Conservation (phyloP, 2,329 filamentous ascomycete genomes). For the Hansfordia pulvinata region DNA sequence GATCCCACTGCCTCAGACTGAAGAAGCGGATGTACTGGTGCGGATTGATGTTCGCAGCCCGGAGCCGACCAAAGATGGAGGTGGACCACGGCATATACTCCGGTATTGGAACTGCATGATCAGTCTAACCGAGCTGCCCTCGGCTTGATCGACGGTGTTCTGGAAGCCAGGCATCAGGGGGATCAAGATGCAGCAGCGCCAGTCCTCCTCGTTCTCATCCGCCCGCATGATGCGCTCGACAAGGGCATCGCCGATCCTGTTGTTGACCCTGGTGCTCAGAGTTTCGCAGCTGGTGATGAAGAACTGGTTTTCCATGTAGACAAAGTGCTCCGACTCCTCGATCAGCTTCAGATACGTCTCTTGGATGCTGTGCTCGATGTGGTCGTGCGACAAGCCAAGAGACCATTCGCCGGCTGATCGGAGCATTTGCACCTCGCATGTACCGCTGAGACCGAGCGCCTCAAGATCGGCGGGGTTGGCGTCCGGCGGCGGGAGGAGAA, state of each 20-base stretch:
- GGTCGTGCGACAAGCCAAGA: constrained; percentile 57
- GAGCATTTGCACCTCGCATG: constrained; percentile 91
- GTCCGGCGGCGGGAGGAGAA: constrained; percentile 85
- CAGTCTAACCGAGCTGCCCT: constrained; percentile 84
- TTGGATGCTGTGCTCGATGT: constrained; percentile 89
- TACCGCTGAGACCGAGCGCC: constrained; percentile 76
- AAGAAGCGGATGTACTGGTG: constrained; percentile 96
- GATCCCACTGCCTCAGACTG: constrained; percentile 82
- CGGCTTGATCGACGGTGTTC: constrained; percentile 86
- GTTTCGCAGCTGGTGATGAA: constrained; percentile 91
- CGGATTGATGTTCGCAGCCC: constrained; percentile 70
- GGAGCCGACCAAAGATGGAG: constrained; percentile 81
- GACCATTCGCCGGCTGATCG: constrained; percentile 89
- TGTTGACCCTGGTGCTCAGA: constrained; percentile 75
- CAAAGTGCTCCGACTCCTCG: constrained; percentile 87
- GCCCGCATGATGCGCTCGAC: constrained; percentile 85
- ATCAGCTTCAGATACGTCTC: constrained; percentile 93
- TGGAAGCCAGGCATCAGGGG: constrained; percentile 98
- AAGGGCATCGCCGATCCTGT: constrained; percentile 86
- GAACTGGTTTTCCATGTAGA: constrained; percentile 98
- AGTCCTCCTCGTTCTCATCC: constrained; percentile 70
- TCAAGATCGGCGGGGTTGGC: constrained; percentile 79
- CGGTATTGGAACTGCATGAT: constrained; percentile 97
- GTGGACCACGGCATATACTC: constrained; percentile 89
- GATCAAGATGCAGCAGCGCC: constrained; percentile 82